phyloP scores from a whole-genome alignment of 1,284 basidiomycete genomes.

The Microbotryum scabiosae region DNA sequence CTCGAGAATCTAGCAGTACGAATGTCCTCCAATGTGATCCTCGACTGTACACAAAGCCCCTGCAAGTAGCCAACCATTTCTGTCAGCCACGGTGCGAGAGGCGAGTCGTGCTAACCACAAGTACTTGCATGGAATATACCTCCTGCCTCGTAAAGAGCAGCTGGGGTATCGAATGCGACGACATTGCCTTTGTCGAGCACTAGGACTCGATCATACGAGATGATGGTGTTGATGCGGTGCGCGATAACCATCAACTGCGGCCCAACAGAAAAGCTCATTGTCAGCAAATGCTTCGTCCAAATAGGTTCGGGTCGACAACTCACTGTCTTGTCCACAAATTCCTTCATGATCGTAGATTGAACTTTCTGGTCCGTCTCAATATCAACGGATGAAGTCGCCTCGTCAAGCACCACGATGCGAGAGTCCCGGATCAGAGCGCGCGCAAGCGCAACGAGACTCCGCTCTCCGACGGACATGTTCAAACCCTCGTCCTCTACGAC shows the following conservation, averaged over 20 bases:
- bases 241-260: slow-evolving; percentile 50
- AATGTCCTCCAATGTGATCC: slow-evolving; percentile 60
- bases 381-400: slow-evolving; percentile 74
- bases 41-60: slow-evolving; percentile 62
- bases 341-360: slow-evolving; percentile 57
- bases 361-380: slow-evolving; percentile 63
- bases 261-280: neutral
- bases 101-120: too few species aligned
- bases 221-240: slow-evolving; percentile 64
- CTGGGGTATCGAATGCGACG: slow-evolving; percentile 60
- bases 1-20: too few species aligned
- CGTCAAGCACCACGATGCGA: slow-evolving; percentile 65
- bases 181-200: slow-evolving; percentile 66
- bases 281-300: neutral
- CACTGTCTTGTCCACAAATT: slow-evolving; percentile 57
- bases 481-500: slow-evolving; percentile 73
- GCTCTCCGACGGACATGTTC: slow-evolving; percentile 59
- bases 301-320: slow-evolving; percentile 32
- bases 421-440: slow-evolving; percentile 68
- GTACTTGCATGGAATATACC: slow-evolving; percentile 49
- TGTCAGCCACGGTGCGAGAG: neutral
- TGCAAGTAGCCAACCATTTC: slow-evolving; percentile 31
- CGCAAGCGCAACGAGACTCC: slow-evolving; percentile 69
- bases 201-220: slow-evolving; percentile 68
- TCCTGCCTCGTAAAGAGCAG: slow-evolving; percentile 49